These are phyloP conservation scores for Colletotrichum acutatum DNA, from an alignment of 2,329 filamentous ascomycete species.

Conservation along the genomic window DNA sequence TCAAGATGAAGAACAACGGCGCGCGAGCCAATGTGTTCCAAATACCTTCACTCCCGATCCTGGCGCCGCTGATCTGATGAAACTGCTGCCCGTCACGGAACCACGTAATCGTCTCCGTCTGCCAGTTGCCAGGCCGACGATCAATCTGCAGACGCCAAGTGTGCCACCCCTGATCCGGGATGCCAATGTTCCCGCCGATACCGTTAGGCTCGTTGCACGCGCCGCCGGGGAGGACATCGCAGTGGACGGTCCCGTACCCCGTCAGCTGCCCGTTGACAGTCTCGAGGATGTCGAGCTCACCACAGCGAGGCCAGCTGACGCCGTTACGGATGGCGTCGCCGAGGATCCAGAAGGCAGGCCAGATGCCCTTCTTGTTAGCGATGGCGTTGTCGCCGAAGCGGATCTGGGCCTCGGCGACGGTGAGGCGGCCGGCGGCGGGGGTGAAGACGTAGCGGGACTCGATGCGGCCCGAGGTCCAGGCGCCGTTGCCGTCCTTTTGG, in stretches of 20 bases:
- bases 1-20: conserved; percentile 58
- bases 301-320: conserved; percentile 59
- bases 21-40: conserved; percentile 57
- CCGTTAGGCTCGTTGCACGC: conserved; percentile 60
- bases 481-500: conserved; percentile 47
- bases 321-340: conserved; percentile 58
- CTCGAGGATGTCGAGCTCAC: conserved; percentile 64
- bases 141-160: conserved; percentile 60
- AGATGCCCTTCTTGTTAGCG: conserved; percentile 58
- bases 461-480: conserved; percentile 62
- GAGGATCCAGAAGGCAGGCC: conserved; percentile 65
- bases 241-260: conserved; percentile 61
- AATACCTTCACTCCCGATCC: conserved; percentile 51
- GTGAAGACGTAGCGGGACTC: conserved; percentile 60
- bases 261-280: conserved; percentile 57
- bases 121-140: conserved; percentile 55
- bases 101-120: conserved; percentile 60
- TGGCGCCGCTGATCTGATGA: conserved; percentile 53
- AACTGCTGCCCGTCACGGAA: conserved; percentile 56
- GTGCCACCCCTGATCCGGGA: conserved; percentile 59
- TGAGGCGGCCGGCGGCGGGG: conserved; percentile 51
- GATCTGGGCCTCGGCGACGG: conserved; percentile 56
- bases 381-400: conserved; percentile 52
- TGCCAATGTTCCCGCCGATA: conserved; percentile 45
- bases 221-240: conserved; percentile 54